phyloP scores from a whole-genome alignment of 306 rosid genomes.

The Cucurbita moschata region DNA sequence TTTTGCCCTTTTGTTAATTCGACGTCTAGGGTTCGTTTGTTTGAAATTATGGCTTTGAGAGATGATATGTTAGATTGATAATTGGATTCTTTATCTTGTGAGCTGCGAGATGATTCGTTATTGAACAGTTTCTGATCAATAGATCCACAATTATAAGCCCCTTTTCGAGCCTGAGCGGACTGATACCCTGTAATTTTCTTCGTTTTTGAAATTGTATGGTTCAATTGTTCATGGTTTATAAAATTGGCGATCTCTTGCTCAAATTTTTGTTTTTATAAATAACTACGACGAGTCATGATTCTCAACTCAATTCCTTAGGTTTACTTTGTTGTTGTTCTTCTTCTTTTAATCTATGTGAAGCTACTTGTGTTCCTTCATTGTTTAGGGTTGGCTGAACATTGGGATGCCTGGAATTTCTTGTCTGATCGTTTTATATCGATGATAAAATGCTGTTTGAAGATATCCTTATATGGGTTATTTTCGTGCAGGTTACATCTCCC shows the following conservation, averaged over 20 bases:
- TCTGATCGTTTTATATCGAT: not conserved
- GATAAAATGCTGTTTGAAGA: not conserved
- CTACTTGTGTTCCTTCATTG: not conserved
- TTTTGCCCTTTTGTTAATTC: not conserved
- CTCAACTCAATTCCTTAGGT: not conserved
- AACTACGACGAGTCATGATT: not conserved
- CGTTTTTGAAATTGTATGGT: not conserved
- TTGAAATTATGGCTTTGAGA: not conserved
- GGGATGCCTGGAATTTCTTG: not conserved
- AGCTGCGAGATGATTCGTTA: not conserved
- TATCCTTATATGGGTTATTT: constrained; percentile 17
- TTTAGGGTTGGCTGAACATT: not conserved
- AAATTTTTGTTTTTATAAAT: not conserved
- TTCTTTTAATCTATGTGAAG: not conserved
- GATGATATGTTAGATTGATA: not conserved
- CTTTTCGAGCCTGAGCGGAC: not conserved
- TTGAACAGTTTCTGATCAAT: not conserved
- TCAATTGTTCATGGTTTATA: not conserved
- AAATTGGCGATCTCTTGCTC: not conserved
- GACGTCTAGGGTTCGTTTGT: not conserved
- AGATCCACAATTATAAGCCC: not conserved
- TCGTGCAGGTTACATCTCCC: constrained; percentile 63
- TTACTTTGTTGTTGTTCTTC: not conserved
- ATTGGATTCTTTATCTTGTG: not conserved
- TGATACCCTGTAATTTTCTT: not conserved